These are phyloP conservation scores for Penicillium cosmopolitanum DNA, from an alignment of 495 filamentous ascomycete species.

Conservation along the genomic window DNA sequence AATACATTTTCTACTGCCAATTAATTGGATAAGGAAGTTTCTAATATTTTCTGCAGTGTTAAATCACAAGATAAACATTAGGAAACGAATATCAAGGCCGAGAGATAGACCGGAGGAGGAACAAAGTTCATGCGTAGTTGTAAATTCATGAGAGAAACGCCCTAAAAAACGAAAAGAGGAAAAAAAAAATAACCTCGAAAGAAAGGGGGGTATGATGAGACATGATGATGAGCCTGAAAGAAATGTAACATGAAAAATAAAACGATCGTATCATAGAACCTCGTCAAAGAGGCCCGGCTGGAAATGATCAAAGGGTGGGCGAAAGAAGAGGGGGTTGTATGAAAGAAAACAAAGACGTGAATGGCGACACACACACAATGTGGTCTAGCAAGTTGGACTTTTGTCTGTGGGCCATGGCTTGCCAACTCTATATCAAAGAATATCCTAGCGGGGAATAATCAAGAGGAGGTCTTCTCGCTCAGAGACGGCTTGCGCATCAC, in stretches of 20 bases:
- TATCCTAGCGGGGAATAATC: too few species aligned
- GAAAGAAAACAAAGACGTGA: too few species aligned
- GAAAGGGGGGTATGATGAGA: slow-evolving; percentile 29
- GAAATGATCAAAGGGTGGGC: slow-evolving; percentile 7
- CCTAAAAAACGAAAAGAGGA: slow-evolving; percentile 15
- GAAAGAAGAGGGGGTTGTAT: too few species aligned
- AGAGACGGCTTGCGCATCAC: slow-evolving; percentile 69
- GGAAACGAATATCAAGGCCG: not conserved
- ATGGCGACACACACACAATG: too few species aligned
- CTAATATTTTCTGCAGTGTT: not conserved
- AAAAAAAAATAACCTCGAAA: slow-evolving; percentile 12
- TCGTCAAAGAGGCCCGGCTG: not conserved
- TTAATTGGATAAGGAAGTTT: not conserved
- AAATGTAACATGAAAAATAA: not conserved
- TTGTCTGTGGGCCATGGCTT: too few species aligned
- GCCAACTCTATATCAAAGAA: too few species aligned
- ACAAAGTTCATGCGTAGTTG: slow-evolving; percentile 17
- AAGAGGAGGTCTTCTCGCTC: slow-evolving; percentile 44
- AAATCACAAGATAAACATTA: not conserved
- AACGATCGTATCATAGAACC: slow-evolving; percentile 24
- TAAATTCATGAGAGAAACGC: slow-evolving; percentile 23
- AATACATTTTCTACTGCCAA: too few species aligned
- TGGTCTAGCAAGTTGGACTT: too few species aligned
- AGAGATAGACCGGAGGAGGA: not conserved
- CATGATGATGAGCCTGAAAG: slow-evolving; percentile 10